phyloP scores from a whole-genome alignment of 306 rosid species.

The Quercus wislizeni region DNA sequence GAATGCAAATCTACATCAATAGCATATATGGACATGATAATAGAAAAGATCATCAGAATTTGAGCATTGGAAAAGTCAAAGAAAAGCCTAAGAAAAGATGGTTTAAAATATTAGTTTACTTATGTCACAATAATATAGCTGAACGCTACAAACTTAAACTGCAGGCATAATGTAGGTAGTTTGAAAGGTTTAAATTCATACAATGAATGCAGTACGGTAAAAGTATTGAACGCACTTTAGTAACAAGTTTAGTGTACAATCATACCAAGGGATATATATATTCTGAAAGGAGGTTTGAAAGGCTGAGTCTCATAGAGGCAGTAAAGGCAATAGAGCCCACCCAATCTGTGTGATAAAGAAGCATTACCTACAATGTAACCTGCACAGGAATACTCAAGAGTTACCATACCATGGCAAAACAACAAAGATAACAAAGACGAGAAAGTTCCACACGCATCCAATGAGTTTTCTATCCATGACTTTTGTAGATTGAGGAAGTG shows the following conservation, averaged over 20 bases:
- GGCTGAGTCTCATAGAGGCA: slow-evolving; percentile 90
- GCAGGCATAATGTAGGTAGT: background rate
- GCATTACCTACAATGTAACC: slow-evolving; percentile 52
- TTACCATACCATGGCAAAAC: slow-evolving; percentile 4
- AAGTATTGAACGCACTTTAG: background rate
- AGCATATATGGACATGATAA: background rate
- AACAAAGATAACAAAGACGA: background rate
- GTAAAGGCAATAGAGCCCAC: slow-evolving; percentile 82
- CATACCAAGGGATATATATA: slow-evolving; percentile 82
- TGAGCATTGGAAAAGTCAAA: too few species aligned
- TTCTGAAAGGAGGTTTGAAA: slow-evolving; percentile 63
- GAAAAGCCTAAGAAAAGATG: too few species aligned
- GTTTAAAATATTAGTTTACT: too few species aligned
- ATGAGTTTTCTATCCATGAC: too few species aligned
- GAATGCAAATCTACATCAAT: background rate
- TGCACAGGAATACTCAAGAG: slow-evolving; percentile 33
- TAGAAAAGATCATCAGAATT: background rate
- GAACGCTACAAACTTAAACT: background rate
- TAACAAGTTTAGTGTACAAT: background rate
- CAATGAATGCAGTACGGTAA: too few species aligned
- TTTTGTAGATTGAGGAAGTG: too few species aligned
- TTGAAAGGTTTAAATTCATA: background rate
- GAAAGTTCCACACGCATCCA: too few species aligned
- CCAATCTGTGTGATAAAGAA: slow-evolving; percentile 59
- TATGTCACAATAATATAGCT: background rate